Evolutionary conservation across 192 early-diverging fungal genomes (phyloP).

Genomic region (Dissophora ornata): DNA sequence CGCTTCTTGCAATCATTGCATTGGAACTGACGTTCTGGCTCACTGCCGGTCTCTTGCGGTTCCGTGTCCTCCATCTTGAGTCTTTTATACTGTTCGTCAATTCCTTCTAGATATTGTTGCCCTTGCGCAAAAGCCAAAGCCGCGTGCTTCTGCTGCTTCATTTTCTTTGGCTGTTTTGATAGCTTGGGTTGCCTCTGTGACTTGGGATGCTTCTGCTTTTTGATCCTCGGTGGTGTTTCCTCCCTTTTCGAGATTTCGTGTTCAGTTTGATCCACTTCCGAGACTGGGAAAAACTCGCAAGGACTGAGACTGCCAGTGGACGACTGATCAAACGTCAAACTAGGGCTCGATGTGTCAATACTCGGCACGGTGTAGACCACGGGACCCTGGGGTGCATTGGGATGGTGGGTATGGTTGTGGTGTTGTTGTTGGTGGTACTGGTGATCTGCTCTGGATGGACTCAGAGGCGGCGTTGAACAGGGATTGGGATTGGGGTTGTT

Average conservation of each 20-base stretch:
- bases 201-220: not conserved
- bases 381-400: constrained; percentile 1
- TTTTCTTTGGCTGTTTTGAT: too few relatives aligned
- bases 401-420: not conserved
- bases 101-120: too few relatives aligned
- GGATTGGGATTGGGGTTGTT: not conserved
- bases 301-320: not conserved
- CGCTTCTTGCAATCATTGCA: constrained; percentile 22
- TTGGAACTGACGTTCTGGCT: constrained; percentile 28
- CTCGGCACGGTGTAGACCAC: too few relatives aligned
- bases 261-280: too few relatives aligned
- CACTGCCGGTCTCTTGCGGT: not conserved
- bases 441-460: not conserved
- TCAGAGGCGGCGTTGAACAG: constrained; percentile 7
- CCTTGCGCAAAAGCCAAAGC: too few relatives aligned
- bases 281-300: too few relatives aligned
- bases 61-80: not conserved
- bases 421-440: not conserved
- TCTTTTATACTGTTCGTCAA: too few relatives aligned
- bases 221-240: not conserved
- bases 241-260: too few relatives aligned
- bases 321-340: not conserved
- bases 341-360: constrained; percentile 5
- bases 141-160: too few relatives aligned
- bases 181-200: too few relatives aligned